phyloP scores from a whole-genome alignment of 2,329 filamentous ascomycete species.

The Parastagonospora nodorum region DNA sequence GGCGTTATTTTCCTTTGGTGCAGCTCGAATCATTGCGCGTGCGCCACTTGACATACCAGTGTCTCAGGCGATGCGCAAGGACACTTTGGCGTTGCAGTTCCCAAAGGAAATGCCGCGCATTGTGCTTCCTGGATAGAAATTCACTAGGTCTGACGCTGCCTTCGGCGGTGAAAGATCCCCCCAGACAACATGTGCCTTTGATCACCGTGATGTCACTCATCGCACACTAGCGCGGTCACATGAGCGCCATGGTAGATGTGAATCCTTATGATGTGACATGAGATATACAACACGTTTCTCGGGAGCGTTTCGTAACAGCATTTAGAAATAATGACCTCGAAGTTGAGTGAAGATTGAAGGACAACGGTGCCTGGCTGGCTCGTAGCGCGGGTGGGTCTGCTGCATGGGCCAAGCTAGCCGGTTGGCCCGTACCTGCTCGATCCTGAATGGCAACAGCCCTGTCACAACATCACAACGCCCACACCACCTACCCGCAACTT shows the following conservation, averaged over 20 bases:
- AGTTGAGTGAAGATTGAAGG: neutral
- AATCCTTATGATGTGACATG: no score
- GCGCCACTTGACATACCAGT: slow-evolving; percentile 18
- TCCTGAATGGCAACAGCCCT: neutral
- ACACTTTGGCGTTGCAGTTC: slow-evolving; percentile 19
- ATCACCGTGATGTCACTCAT: neutral
- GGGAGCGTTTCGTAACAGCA: neutral
- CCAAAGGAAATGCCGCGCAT: slow-evolving; percentile 16
- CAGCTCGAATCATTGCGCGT: slow-evolving; percentile 9
- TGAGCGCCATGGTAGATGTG: neutral
- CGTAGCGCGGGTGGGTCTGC: neutral
- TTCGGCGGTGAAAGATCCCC: slow-evolving; percentile 30
- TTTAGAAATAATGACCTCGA: neutral
- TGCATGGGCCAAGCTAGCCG: neutral
- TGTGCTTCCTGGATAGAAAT: slow-evolving; percentile 34
- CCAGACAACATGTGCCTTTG: neutral
- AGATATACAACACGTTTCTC: neutral
- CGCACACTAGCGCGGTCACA: neutral
- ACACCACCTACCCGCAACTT: neutral
- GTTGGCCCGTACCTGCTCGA: neutral
- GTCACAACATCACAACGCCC: neutral
- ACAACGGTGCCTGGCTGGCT: neutral
- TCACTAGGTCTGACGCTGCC: slow-evolving; percentile 34
- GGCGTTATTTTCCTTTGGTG: slow-evolving; percentile 19
- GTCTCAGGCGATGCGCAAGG: slow-evolving; percentile 23